Evolutionary conservation across 371 early-diverging fungal genomes (phyloP), one percentile per base, ranked within the genome.

Genomic region (Mucor racemosus): DNA sequence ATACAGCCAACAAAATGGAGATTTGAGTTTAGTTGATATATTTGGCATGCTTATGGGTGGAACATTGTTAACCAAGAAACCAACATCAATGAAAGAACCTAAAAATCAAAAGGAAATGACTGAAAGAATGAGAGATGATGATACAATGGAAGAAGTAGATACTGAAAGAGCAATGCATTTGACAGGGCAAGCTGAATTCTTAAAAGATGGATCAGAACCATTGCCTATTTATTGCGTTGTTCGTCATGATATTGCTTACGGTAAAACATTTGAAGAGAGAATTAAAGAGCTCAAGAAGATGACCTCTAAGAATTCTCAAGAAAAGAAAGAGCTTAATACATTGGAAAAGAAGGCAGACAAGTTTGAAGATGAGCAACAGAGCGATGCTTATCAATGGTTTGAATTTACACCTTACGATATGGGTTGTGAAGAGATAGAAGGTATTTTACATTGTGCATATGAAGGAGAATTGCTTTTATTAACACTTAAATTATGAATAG

Each of bases 151-250:
- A 63, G 46, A 74, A n/a, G 26, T 53, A 5, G 38, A 66, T 33
- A 48, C 38, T 13, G 38, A 58, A 4, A 19, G 42, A 33, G 41
- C 46, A 21, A 58, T 70, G 56, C 62, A 71, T 11, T 50, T 81
- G 26, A 70, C 80, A 4, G 68, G 58, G 1, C 77, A 81, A 64
- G 64, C 74, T 41, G 62, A 77, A 11, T 84, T 76, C 64, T 63
- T 90, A n/a, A 82, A 88, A 53, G 83, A 84, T 60, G 94, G 91
- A 0, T 76, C 76, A 13, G 73, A 77, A 15, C 90, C 92, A 4
- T 78, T 91, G 81, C 94, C 94, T 1, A 90, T 93, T 36, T 91
- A 93, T 68, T 90, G 91, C 9, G 88, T 84, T 1, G 90, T 91
- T 3, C 85, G 90, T 3, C 89, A 90, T 71, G 86, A 86, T 83